Conservation (phyloP, 768 basidiomycete genomes). For the Fibroporia radiculosa region DNA sequence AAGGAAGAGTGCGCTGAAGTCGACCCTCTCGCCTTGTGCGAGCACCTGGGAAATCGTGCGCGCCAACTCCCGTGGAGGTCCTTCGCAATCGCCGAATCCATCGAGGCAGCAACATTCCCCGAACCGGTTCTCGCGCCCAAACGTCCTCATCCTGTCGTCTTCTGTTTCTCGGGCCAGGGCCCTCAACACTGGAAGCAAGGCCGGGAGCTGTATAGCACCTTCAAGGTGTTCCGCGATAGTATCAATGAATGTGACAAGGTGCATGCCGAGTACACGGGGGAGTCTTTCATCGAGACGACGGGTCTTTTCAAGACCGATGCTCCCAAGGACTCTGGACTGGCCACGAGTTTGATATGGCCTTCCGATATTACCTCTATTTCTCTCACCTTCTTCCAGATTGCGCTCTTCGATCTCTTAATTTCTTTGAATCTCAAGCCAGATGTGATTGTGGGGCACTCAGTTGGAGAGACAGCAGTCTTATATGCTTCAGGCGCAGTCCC, state of each 20-base stretch:
- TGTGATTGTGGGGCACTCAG: conserved; percentile 37
- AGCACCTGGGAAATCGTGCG: conserved; percentile 4
- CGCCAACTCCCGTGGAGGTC: conserved; percentile 8
- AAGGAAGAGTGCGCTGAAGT: neutral
- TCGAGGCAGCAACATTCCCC: neutral
- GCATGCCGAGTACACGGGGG: conserved; percentile 23
- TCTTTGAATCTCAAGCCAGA: conserved; percentile 31
- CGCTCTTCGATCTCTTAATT: conserved; percentile 32
- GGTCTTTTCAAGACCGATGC: conserved; percentile 26
- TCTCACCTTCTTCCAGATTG: conserved; percentile 39
- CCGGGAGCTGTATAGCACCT: conserved; percentile 27
- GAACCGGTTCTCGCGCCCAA: neutral
- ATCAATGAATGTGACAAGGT: conserved; percentile 31
- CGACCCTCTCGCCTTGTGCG: conserved; percentile 1
- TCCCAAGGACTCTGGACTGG: conserved; percentile 18
- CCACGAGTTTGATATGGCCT: conserved; percentile 17
- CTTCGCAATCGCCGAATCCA: conserved; percentile 6
- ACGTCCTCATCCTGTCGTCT: conserved; percentile 23
- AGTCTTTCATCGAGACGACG: conserved; percentile 30
- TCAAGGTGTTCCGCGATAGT: conserved; percentile 29
- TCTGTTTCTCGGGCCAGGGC: conserved; percentile 33
- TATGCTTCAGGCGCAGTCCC: conserved; percentile 37
- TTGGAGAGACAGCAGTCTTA: conserved; percentile 37
- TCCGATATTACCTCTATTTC: conserved; percentile 34
- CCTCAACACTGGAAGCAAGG: conserved; percentile 32